A percentile compares a stretch with the other conserved stretches of the same genome.
These are phyloP conservation scores for Fragilaria radians DNA, from an alignment of 108 stramenopile species.

Conservation along the genomic window DNA sequence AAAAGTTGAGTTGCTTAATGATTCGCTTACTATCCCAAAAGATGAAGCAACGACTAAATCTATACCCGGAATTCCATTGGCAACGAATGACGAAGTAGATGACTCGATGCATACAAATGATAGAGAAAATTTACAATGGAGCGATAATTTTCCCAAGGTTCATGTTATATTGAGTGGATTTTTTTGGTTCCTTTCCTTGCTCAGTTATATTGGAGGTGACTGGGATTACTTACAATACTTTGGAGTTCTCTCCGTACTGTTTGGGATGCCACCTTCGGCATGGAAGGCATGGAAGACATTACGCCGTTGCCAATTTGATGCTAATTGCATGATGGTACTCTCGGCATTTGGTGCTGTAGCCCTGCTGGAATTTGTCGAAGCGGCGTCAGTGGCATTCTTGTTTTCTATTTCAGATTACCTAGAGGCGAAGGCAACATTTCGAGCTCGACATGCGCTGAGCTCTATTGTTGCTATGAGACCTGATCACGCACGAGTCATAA, in stretches of 20 bases:
- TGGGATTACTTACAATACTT: conserved; percentile 56
- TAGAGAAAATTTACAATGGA: too few relatives aligned
- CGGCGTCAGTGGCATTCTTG: conserved; percentile 80
- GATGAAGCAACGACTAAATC: too few relatives aligned
- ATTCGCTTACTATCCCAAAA: too few relatives aligned
- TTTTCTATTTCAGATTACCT: conserved; percentile 79
- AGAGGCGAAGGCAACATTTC: conserved; percentile 59
- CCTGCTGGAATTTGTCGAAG: conserved; percentile 75
- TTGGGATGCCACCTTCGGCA: conserved; percentile 72
- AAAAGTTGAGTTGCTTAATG: too few relatives aligned
- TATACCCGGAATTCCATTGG: too few relatives aligned
- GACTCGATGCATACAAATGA: too few relatives aligned
- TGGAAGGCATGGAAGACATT: conserved; percentile 69
- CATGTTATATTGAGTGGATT: conserved; percentile 61
- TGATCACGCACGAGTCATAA: conserved; percentile 75
- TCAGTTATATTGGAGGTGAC: conserved; percentile 32
- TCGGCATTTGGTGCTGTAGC: conserved; percentile 78
- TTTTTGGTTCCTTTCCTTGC: conserved; percentile 64
- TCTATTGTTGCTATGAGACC: conserved; percentile 68
- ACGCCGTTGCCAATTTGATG: conserved; percentile 63
- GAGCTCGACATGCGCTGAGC: conserved; percentile 67
- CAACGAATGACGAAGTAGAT: too few relatives aligned
- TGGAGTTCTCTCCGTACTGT: conserved; percentile 60
- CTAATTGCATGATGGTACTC: conserved; percentile 88
- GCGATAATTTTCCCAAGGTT: too few relatives aligned